These are phyloP conservation scores for Ogataea corticis DNA, from an alignment of 805 yeast genomes.

Conservation along the genomic window DNA sequence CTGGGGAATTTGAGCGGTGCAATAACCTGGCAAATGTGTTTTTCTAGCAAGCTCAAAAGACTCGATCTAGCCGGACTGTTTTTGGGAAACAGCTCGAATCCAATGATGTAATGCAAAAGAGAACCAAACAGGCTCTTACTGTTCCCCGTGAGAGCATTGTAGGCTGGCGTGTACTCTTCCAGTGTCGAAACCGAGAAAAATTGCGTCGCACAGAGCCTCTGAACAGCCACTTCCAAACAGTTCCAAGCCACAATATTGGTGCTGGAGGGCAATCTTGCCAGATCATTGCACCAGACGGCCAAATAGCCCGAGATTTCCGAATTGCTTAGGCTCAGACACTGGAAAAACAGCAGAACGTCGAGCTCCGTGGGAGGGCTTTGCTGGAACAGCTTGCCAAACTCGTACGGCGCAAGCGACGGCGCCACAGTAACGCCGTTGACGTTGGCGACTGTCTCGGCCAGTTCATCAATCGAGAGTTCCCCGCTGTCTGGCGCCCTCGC, in stretches of 20 bases:
- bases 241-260: constrained; percentile 29
- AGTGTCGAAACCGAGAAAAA: constrained; percentile 7
- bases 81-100: constrained; percentile 16
- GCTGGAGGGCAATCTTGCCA: constrained; percentile 20
- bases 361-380: constrained; percentile 7
- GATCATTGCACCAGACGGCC: constrained; percentile 12
- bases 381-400: constrained; percentile 3
- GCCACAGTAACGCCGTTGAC: neutral
- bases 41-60: constrained; percentile 10
- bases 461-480: neutral
- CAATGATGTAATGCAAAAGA: constrained; percentile 20
- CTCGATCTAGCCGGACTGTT: neutral
- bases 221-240: constrained; percentile 14
- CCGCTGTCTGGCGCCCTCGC: neutral
- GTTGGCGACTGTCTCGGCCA: neutral
- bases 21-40: constrained; percentile 17
- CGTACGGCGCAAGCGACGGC: neutral
- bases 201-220: constrained; percentile 4
- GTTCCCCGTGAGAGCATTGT: constrained; percentile 7
- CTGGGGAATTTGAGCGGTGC: constrained; percentile 42
- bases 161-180: constrained; percentile 6
- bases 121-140: constrained; percentile 7
- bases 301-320: constrained; percentile 10
- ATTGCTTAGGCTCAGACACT: constrained; percentile 7
- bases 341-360: constrained; percentile 12